Evolutionary conservation across 1,284 basidiomycete species (phyloP).

Genomic region (Lentinula novae-zelandiae): DNA sequence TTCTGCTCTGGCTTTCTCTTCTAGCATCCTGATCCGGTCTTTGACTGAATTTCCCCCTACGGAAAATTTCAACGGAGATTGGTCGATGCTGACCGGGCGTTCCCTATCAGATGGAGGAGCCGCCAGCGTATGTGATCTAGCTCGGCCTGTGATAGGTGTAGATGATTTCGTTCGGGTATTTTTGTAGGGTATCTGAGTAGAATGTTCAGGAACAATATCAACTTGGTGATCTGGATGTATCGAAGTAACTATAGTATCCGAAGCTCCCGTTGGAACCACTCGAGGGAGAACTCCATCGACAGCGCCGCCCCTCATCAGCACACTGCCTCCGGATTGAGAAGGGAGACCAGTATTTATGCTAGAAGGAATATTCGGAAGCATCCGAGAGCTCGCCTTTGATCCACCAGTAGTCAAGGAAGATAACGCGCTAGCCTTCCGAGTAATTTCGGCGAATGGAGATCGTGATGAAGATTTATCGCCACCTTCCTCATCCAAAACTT

Average conservation of each 20-base stretch:
- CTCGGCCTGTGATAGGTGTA: neutral
- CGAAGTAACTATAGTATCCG: neutral
- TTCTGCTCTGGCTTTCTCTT: conserved; percentile 24
- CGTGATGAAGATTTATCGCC: neutral
- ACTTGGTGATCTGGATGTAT: no score
- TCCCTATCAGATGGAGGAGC: neutral
- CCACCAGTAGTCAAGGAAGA: neutral
- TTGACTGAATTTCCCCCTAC: conserved; percentile 25
- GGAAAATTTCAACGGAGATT: neutral
- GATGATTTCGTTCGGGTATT: neutral
- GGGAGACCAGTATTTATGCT: neutral
- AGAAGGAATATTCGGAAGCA: neutral
- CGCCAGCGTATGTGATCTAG: neutral
- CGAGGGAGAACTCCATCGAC: neutral
- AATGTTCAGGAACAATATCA: neutral
- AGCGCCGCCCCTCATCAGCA: neutral
- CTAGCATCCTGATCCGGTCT: conserved; percentile 28
- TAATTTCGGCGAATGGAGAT: neutral
- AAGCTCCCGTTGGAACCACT: neutral
- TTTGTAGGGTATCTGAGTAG: neutral
- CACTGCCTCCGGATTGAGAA: neutral
- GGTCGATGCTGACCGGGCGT: neutral
- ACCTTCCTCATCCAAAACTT: conserved; percentile 2
- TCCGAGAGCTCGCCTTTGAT: neutral
- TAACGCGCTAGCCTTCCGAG: neutral